Conservation (phyloP, 23 red algal genomes). For the Cyanidioschyzon merolae region DNA sequence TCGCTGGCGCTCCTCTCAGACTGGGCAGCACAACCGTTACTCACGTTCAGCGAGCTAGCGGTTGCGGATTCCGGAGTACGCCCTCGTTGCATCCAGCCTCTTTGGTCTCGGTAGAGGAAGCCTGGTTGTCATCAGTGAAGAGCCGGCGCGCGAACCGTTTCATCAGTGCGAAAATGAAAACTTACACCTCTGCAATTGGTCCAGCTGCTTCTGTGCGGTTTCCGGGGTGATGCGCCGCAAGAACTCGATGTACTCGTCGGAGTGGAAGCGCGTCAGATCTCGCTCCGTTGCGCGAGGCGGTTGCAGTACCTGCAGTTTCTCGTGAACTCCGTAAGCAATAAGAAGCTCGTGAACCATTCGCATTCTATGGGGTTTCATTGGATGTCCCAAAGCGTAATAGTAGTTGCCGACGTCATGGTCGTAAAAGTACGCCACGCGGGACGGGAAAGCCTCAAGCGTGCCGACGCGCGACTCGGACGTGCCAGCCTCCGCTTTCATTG, state of each 20-base stretch:
- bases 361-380: constrained; percentile 98
- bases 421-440: constrained; percentile 61
- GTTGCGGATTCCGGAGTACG: background rate
- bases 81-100: background rate
- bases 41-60: background rate
- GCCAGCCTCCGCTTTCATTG: no score
- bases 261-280: constrained; percentile 89
- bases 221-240: constrained; percentile 73
- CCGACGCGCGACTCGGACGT: no score
- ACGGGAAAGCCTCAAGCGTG: no score
- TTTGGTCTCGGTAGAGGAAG: background rate
- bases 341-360: constrained; percentile 94
- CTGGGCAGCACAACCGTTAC: background rate
- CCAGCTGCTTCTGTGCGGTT: constrained; percentile 35
- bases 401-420: constrained; percentile 88
- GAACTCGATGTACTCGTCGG: constrained; percentile 94
- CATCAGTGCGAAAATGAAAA: background rate
- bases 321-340: constrained; percentile 62
- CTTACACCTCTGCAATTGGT: constrained; percentile 30
- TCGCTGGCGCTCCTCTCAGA: no score
- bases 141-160: background rate
- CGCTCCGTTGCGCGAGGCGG: constrained; percentile 67
- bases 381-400: constrained; percentile 94
- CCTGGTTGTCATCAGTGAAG: background rate
- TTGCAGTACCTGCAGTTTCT: constrained; percentile 54